Conservation (phyloP, 2,329 filamentous ascomycete genomes). For the Sclerotinia glacialis region DNA sequence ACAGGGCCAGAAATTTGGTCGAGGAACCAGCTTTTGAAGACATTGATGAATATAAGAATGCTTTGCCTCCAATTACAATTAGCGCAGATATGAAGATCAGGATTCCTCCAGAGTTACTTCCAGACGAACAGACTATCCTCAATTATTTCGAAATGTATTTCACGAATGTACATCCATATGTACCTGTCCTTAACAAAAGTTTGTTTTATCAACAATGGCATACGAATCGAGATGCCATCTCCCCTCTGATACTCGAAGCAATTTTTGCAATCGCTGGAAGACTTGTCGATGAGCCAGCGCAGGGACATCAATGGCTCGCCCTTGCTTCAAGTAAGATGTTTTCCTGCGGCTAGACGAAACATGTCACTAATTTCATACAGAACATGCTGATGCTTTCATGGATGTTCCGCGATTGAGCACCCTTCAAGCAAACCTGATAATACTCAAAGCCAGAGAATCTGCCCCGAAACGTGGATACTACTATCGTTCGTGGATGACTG, state of each 20-base stretch:
- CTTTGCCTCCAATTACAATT: constrained; percentile 63
- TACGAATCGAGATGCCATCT: constrained; percentile 76
- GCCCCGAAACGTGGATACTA: constrained; percentile 92
- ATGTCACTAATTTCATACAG: constrained; percentile 46
- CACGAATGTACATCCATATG: constrained; percentile 83
- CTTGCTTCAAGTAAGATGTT: constrained; percentile 68
- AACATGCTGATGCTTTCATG: constrained; percentile 90
- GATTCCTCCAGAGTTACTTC: constrained; percentile 92
- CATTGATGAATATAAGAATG: constrained; percentile 68
- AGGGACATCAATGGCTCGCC: constrained; percentile 90
- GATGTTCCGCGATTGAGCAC: constrained; percentile 88
- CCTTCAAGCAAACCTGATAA: constrained; percentile 80
- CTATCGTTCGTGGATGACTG: constrained; percentile 94
- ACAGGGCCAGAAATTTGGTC: constrained; percentile 46
- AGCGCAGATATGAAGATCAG: constrained; percentile 74
- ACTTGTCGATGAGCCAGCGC: constrained; percentile 75
- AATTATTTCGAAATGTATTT: constrained; percentile 92
- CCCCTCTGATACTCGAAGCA: constrained; percentile 82
- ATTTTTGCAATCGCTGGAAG: constrained; percentile 87
- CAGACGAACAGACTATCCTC: constrained; percentile 74
- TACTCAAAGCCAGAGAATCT: constrained; percentile 89
- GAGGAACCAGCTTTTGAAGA: constrained; percentile 66
- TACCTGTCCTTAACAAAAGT: constrained; percentile 80
- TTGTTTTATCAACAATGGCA: constrained; percentile 90
- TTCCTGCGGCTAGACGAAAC: not conserved